A percentile compares a stretch with the other conserved stretches of the same genome.
These are phyloP conservation scores for Plasmodium relictum DNA, from an alignment of 169 alveolate genomes.

Conservation along the genomic window DNA sequence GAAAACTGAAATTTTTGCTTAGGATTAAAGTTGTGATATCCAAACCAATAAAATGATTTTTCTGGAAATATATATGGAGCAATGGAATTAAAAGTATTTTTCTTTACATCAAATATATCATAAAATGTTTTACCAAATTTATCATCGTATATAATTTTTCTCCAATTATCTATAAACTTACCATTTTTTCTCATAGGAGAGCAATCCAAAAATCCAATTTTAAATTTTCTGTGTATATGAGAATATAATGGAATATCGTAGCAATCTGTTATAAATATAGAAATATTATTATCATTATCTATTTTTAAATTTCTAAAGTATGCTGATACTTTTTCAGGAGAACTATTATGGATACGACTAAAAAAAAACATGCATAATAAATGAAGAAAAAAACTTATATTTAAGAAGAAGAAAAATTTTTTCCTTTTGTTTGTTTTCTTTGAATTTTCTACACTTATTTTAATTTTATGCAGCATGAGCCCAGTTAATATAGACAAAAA, in stretches of 20 bases:
- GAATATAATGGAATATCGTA: constrained; percentile 79
- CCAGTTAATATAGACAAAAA: constrained; percentile 29
- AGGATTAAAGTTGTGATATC: constrained; percentile 23
- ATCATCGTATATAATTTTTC: constrained; percentile 43
- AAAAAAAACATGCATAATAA: constrained; percentile 66
- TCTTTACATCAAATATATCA: constrained; percentile 19
- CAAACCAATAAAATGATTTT: constrained; percentile 59
- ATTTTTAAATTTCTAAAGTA: constrained; percentile 39
- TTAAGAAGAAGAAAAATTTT: constrained; percentile 13
- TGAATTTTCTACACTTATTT: not conserved
- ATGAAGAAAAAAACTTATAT: constrained; percentile 52
- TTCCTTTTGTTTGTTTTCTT: not conserved
- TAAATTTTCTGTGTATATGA: constrained; percentile 69
- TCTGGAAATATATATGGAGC: constrained; percentile 70
- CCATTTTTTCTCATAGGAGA: constrained; percentile 74
- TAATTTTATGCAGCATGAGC: not conserved
- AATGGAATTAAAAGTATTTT: constrained; percentile 2
- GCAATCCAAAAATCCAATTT: constrained; percentile 78
- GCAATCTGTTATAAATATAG: constrained; percentile 76
- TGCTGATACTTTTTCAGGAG: constrained; percentile 61
- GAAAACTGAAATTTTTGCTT: constrained; percentile 16
- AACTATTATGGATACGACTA: constrained; percentile 58
- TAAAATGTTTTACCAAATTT: constrained; percentile 38
- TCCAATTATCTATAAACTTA: constrained; percentile 13
- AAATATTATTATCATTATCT: constrained; percentile 41